phyloP scores from a whole-genome alignment of 768 basidiomycete species.

The Termitomyces eurrhizus region DNA sequence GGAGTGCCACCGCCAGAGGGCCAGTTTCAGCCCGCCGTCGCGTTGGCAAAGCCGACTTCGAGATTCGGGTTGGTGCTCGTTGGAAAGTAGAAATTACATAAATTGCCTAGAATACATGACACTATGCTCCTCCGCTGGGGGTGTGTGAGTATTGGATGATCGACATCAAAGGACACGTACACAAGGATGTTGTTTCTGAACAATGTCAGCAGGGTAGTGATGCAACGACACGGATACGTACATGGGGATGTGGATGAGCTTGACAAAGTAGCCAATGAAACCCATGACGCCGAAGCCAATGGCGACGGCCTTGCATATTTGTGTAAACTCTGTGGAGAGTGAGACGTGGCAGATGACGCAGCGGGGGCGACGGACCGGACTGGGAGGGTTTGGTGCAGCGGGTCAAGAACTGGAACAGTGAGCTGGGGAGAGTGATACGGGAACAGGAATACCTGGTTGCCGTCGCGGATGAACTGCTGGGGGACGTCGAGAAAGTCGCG shows the following conservation, averaged over 20 bases:
- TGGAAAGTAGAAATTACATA: background rate
- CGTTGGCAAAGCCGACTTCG: slow-evolving; percentile 66
- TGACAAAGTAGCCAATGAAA: slow-evolving; percentile 98
- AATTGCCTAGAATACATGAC: slow-evolving; percentile 12
- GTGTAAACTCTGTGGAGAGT: slow-evolving; percentile 70
- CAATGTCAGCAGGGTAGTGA: slow-evolving; percentile 12
- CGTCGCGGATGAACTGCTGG: slow-evolving; percentile 89
- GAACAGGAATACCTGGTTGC: slow-evolving; percentile 68
- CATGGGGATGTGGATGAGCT: slow-evolving; percentile 98
- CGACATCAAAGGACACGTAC: slow-evolving; percentile 49
- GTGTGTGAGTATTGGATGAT: slow-evolving; percentile 18
- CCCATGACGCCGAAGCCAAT: slow-evolving; percentile 99
- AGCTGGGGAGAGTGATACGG: background rate
- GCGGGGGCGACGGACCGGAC: slow-evolving; percentile 59
- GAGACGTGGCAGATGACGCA: background rate
- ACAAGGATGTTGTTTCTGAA: slow-evolving; percentile 94
- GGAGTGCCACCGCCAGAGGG: slow-evolving; percentile 50
- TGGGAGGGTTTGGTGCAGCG: slow-evolving; percentile 97
- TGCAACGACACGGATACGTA: slow-evolving; percentile 39
- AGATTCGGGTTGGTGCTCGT: slow-evolving; percentile 74
- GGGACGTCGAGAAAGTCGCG: slow-evolving; percentile 90
- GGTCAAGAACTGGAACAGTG: slow-evolving; percentile 72
- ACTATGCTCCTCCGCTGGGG: slow-evolving; percentile 72
- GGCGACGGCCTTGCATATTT: slow-evolving; percentile 95
- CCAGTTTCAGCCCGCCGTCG: slow-evolving; percentile 54